A percentile compares a stretch with the other conserved stretches of the same genome.
Conservation (phyloP, 257 asterid species). For the Coffea eugenioides region DNA sequence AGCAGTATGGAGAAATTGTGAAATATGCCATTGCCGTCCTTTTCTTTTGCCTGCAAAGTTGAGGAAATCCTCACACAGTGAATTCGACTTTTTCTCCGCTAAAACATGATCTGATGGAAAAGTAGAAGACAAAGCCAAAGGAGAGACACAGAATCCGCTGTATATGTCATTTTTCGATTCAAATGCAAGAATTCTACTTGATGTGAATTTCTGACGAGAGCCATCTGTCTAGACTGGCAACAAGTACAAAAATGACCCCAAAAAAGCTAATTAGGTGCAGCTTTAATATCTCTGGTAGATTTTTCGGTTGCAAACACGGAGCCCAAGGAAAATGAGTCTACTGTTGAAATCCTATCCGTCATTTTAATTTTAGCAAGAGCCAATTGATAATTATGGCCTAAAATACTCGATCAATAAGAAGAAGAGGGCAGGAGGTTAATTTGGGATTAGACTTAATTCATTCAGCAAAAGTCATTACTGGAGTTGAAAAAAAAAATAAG, state of each 20-base stretch:
- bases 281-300: neutral
- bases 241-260: neutral
- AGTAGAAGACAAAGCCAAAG: neutral
- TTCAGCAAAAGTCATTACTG: no score
- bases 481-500: no score
- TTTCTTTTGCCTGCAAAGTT: neutral
- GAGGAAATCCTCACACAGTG: neutral
- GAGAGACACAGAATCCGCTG: neutral
- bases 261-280: neutral
- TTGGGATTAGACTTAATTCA: no score
- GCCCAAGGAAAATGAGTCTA: neutral
- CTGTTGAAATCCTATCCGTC: neutral
- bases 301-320: neutral
- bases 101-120: conserved; percentile 1
- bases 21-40: neutral
- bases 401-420: neutral
- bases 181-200: neutral
- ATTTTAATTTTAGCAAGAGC: neutral
- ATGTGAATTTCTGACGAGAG: neutral
- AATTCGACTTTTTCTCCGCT: neutral
- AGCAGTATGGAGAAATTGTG: neutral
- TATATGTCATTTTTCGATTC: neutral
- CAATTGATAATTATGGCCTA: neutral
- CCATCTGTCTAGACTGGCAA: neutral
- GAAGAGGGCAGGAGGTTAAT: neutral